phyloP scores from a whole-genome alignment of 1,139 yeast genomes.

The Zygotorulaspora mrakii region DNA sequence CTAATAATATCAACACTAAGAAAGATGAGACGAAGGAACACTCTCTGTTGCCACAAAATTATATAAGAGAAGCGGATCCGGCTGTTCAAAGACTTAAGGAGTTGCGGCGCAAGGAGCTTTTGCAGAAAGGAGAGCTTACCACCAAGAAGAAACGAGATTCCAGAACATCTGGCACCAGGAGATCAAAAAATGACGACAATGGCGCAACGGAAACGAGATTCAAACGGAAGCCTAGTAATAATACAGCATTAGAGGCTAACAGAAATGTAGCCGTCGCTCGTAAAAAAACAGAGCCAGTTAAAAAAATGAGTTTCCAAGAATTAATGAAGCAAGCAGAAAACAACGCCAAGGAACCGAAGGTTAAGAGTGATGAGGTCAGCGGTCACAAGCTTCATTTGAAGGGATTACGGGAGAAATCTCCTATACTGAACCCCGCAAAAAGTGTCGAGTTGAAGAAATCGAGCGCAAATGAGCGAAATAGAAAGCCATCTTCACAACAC shows the following conservation, averaged over 20 bases:
- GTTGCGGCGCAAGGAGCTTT: constrained; percentile 54
- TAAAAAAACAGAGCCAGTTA: constrained; percentile 31
- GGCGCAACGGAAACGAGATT: constrained; percentile 20
- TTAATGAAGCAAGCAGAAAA: constrained; percentile 68
- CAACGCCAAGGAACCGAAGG: constrained; percentile 36
- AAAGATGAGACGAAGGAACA: constrained; percentile 9
- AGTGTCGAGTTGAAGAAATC: neutral
- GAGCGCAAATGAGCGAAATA: neutral
- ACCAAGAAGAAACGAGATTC: constrained; percentile 13
- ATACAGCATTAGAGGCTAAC: constrained; percentile 10
- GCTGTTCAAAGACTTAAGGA: constrained; percentile 58
- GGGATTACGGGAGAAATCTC: neutral
- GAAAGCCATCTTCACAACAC: constrained; percentile 6
- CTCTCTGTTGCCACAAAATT: constrained; percentile 30
- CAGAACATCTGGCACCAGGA: constrained; percentile 12
- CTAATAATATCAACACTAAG: constrained; percentile 1
- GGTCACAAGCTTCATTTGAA: neutral
- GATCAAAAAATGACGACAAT: constrained; percentile 20
- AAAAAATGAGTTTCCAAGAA: constrained; percentile 60
- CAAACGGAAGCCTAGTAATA: constrained; percentile 18
- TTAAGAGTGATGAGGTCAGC: neutral
- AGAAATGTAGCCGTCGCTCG: constrained; percentile 16
- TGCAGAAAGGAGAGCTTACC: constrained; percentile 33
- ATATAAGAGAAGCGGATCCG: constrained; percentile 39
- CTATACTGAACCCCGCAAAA: neutral